phyloP scores from a whole-genome alignment of 2,329 filamentous ascomycete species.

The Xylariales sp. region DNA sequence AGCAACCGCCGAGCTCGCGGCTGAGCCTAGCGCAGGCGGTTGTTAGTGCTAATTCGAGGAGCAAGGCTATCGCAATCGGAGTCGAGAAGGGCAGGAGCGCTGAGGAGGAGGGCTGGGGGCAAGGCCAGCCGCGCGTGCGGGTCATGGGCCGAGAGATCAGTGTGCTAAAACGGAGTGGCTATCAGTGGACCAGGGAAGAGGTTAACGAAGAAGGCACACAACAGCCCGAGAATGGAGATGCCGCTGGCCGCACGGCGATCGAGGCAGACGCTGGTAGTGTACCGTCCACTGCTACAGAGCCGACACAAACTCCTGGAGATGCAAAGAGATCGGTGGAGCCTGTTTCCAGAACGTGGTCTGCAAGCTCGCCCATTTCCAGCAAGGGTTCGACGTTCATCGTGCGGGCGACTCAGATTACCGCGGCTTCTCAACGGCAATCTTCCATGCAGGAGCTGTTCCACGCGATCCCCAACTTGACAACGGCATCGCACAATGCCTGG shows the following conservation, averaged over 20 bases:
- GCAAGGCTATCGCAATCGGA: constrained; percentile 71
- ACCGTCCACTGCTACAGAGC: constrained; percentile 10
- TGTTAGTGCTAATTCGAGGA: constrained; percentile 74
- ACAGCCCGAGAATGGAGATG: no score
- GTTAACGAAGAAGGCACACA: constrained; percentile 15
- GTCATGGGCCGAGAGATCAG: constrained; percentile 71
- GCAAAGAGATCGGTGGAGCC: constrained; percentile 10
- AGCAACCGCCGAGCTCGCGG: constrained; percentile 79
- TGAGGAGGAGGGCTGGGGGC: constrained; percentile 67
- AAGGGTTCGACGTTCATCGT: constrained; percentile 56
- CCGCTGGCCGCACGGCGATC: not conserved
- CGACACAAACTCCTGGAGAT: constrained; percentile 8
- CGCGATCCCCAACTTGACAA: constrained; percentile 43
- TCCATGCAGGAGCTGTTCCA: constrained; percentile 44
- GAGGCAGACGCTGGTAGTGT: constrained; percentile 11
- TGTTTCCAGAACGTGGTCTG: constrained; percentile 39
- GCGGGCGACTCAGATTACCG: constrained; percentile 38
- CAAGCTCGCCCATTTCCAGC: constrained; percentile 45
- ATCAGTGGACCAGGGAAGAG: constrained; percentile 51
- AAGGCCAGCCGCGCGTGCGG: constrained; percentile 68
- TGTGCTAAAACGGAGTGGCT: constrained; percentile 75
- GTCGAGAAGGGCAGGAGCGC: constrained; percentile 61
- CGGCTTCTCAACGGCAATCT: constrained; percentile 33
- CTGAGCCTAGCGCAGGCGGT: constrained; percentile 80
- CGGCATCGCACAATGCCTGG: constrained; percentile 57